These are phyloP conservation scores for Fusarium sp. DNA, from an alignment of 2,329 filamentous ascomycete species.

Conservation along the genomic window DNA sequence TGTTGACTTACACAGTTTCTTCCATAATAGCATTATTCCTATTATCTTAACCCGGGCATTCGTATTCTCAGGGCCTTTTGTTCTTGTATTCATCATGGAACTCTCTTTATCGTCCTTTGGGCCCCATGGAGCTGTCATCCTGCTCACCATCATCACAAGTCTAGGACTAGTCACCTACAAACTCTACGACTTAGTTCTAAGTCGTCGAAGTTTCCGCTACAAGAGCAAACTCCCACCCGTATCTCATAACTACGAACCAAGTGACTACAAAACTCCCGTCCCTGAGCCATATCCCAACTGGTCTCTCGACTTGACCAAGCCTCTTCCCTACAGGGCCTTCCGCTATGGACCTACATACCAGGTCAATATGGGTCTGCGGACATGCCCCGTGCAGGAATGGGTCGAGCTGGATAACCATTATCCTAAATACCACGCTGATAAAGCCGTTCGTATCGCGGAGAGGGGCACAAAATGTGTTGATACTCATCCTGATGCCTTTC, in stretches of 20 bases:
- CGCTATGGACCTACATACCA: constrained; percentile 82
- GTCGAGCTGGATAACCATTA: constrained; percentile 89
- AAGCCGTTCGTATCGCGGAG: constrained; percentile 75
- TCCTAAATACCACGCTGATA: constrained; percentile 78
- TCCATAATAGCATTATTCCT: not conserved
- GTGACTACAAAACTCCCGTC: constrained; percentile 68
- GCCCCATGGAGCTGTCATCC: constrained; percentile 25
- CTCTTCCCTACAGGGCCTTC: constrained; percentile 83
- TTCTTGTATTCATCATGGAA: constrained; percentile 9
- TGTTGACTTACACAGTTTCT: constrained; percentile 17
- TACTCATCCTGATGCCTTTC: constrained; percentile 77
- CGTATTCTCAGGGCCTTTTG: too few species aligned
- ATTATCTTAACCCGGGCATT: not conserved
- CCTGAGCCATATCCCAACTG: constrained; percentile 75
- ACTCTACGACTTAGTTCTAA: constrained; percentile 15
- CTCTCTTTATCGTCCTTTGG: constrained; percentile 13
- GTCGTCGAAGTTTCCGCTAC: constrained; percentile 18
- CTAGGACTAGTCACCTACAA: constrained; percentile 32
- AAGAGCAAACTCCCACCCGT: constrained; percentile 27
- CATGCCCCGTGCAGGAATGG: constrained; percentile 79
- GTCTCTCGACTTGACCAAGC: constrained; percentile 76
- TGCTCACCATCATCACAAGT: constrained; percentile 26
- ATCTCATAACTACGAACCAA: constrained; percentile 24
- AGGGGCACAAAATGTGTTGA: constrained; percentile 75
- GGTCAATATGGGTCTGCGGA: constrained; percentile 82